These are phyloP conservation scores for Cynanchum wilfordii DNA, from an alignment of 257 asterid genomes.

Conservation along the genomic window DNA sequence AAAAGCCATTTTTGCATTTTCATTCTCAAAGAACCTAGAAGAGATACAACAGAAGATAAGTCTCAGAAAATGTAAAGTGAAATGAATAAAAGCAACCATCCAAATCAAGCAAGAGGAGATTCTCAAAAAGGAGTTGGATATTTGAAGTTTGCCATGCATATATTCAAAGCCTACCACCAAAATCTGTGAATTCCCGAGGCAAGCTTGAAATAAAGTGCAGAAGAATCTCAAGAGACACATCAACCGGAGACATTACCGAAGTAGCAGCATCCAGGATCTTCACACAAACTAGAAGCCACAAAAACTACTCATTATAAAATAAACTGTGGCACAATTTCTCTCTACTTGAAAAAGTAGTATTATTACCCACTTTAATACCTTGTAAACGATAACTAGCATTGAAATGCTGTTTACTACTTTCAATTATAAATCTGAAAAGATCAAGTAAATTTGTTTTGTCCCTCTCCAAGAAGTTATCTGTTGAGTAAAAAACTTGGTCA, in stretches of 20 bases:
- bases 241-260: conserved; percentile 50
- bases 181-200: conserved; percentile 80
- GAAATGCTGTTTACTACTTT: conserved; percentile 83
- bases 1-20: conserved; percentile 62
- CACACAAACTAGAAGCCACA: conserved; percentile 62
- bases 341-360: background rate
- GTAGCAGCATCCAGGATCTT: conserved; percentile 68
- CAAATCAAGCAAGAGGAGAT: background rate
- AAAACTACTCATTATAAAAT: conserved; percentile 14
- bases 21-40: conserved; percentile 62
- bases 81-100: background rate
- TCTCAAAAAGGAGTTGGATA: background rate
- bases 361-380: conserved; percentile 41
- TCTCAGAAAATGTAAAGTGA: background rate
- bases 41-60: conserved; percentile 1
- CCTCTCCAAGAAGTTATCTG: conserved; percentile 25
- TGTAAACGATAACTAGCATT: conserved; percentile 70
- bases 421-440: conserved; percentile 61
- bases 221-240: conserved; percentile 67
- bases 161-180: conserved; percentile 54
- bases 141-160: background rate
- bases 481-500: conserved; percentile 26
- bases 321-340: background rate
- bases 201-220: conserved; percentile 68
- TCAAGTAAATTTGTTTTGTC: conserved; percentile 62